Base-by-base conservation (phyloP, 2,329 filamentous ascomycete genomes). In the Trichoderma sp. region DNA sequence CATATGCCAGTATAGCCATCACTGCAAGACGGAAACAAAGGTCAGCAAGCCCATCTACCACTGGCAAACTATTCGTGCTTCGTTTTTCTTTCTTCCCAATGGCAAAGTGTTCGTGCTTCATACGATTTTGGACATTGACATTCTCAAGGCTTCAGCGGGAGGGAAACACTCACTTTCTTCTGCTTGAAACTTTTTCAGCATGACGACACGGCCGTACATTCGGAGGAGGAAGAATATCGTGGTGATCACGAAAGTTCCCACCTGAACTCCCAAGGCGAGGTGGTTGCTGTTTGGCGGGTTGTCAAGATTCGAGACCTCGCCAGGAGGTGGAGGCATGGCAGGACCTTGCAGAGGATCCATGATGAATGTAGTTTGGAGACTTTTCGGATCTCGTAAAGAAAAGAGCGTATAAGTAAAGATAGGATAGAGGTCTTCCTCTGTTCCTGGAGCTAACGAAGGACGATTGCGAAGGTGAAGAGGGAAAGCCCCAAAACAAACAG, bases 311-410 rank as follows among this genome's bases (percentile, higher is more conserved):
- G 57, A 60, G n/a, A 51, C 45, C 47, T 60, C 44, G 12, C 57
- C 57, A 50, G 57, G 26, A 24, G 57, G 57, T 24, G 57, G 5
- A 15, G 57, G 45, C 24, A 60, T 60, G 19, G 57, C 45, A 24
- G 57, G 57, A 14, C 57, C 57, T 28, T 60, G 50, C n/a, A 60
- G 44, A 14, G 34, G 34, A 60, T 60, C 57, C 57, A 60, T 60
- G 57, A 34, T 47, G 43, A 47, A 30, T 34, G n/a, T 19, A 15
- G 2, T 30, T 45, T 39, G 3, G 34, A 5, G 34, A 5, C 3
- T 14, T 39, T 39, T 14, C 12, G 12, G 12, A 39, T 14, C 2
- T 39, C 1, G 34, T 14, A 14, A 39, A 45, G 2, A 24, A 34
- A 30, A 47, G 26, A 28, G 55, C 41, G 52, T 15, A 45, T 14